A percentile compares a stretch with the other conserved stretches of the same genome.
phyloP scores from a whole-genome alignment of 345 rosid genomes.

The Pugionium cornutum region DNA sequence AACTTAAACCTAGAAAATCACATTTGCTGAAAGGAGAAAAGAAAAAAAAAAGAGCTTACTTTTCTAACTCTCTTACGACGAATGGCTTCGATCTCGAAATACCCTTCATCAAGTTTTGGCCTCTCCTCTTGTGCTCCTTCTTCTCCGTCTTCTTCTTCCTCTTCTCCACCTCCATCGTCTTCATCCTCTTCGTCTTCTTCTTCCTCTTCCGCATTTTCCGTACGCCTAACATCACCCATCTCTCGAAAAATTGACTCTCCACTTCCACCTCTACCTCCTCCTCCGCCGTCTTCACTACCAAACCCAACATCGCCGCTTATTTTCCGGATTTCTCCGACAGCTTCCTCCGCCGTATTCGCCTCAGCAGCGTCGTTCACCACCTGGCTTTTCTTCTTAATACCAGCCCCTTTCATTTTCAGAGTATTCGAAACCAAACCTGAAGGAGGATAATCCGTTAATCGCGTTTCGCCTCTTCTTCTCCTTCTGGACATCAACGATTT shows the following conservation, averaged over 20 bases:
- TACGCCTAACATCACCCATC: constrained; percentile 38
- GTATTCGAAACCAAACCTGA: constrained; percentile 6
- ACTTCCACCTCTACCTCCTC: constrained; percentile 11
- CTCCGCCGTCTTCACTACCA: constrained; percentile 24
- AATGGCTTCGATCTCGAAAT: constrained; percentile 92
- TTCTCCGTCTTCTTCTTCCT: constrained; percentile 45
- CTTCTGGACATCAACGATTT: constrained; percentile 11
- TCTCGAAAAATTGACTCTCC: constrained; percentile 30
- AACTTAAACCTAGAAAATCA: constrained; percentile 7
- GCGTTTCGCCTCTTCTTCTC: constrained; percentile 15
- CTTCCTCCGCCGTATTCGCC: constrained; percentile 17
- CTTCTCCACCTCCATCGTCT: constrained; percentile 40
- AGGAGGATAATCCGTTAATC: constrained; percentile 19
- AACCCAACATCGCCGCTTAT: constrained; percentile 22
- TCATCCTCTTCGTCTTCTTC: constrained; percentile 44
- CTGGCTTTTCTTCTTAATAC: constrained; percentile 35
- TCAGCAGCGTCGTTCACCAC: constrained; percentile 27
- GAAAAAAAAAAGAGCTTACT: constrained; percentile 47
- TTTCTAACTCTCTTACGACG: constrained; percentile 87
- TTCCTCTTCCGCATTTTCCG: constrained; percentile 36
- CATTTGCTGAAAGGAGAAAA: constrained; percentile 8
- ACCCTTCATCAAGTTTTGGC: constrained; percentile 90
- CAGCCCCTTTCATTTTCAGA: constrained; percentile 34
- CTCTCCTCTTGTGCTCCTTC: constrained; percentile 51
- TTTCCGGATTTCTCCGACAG: constrained; percentile 25